These are phyloP conservation scores for Suhomyces wounanorum DNA, from an alignment of 1,139 yeast genomes.

Conservation along the genomic window DNA sequence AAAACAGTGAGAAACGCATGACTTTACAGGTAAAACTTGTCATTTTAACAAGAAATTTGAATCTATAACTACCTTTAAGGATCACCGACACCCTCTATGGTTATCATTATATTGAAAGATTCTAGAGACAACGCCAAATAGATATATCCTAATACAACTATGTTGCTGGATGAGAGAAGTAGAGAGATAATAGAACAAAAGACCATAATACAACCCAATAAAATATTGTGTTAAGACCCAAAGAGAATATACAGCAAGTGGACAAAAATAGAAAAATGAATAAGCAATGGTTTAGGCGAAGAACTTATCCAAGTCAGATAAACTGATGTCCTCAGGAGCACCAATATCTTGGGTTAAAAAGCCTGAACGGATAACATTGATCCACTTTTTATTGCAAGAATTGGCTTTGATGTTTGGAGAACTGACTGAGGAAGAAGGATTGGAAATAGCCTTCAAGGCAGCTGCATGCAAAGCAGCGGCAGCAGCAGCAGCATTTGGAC, in stretches of 20 bases:
- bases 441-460: slow-evolving; percentile 55
- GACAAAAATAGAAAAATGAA: slow-evolving; percentile 6
- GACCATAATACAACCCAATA: slow-evolving; percentile 11
- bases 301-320: slow-evolving; percentile 71
- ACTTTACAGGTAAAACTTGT: too few relatives aligned
- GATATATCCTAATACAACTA: slow-evolving; percentile 3
- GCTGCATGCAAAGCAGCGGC: slow-evolving; percentile 78
- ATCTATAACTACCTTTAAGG: neutral
- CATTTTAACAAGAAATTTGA: neutral
- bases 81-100: slow-evolving; percentile 1
- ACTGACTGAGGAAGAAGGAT: slow-evolving; percentile 29
- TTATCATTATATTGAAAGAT: slow-evolving; percentile 2
- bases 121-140: slow-evolving; percentile 8
- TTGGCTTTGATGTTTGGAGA: slow-evolving; percentile 19
- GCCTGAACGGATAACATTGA: slow-evolving; percentile 70
- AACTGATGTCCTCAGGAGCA: slow-evolving; percentile 72
- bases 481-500: slow-evolving; percentile 67
- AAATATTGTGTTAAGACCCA: slow-evolving; percentile 11
- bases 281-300: slow-evolving; percentile 27
- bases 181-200: slow-evolving; percentile 9
- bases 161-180: slow-evolving; percentile 5
- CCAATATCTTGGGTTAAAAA: slow-evolving; percentile 74
- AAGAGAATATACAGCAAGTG: slow-evolving; percentile 10
- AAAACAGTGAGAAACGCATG: too few relatives aligned
- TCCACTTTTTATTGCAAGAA: slow-evolving; percentile 57